A percentile compares a stretch with the other conserved stretches of the same genome.
Conservation (phyloP, 2,329 filamentous ascomycete genomes). For the Pyricularia pennisetigena region DNA sequence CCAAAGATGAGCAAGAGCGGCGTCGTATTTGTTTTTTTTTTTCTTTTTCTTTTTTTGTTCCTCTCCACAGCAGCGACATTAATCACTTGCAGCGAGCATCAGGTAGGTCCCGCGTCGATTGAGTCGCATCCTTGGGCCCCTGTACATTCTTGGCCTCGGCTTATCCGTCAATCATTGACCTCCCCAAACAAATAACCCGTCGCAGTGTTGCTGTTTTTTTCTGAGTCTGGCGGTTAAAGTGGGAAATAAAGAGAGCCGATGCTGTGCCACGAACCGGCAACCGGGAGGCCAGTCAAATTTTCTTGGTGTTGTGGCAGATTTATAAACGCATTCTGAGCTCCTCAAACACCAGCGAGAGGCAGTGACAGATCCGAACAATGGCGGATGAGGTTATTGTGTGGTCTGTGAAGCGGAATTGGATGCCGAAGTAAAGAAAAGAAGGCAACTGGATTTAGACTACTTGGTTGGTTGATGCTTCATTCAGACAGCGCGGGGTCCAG, state of each 20-base stretch:
- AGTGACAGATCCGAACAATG: background rate
- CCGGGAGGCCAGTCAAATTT: background rate
- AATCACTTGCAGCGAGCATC: background rate
- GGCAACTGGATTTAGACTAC: background rate
- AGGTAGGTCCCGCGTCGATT: background rate
- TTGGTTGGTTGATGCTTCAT: too few species aligned
- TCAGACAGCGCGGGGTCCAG: too few species aligned
- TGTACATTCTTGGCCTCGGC: background rate
- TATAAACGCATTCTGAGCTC: background rate
- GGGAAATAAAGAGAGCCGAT: background rate
- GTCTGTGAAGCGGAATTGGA: background rate
- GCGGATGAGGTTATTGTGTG: background rate
- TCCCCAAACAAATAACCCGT: background rate
- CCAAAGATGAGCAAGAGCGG: background rate
- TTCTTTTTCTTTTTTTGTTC: too few species aligned
- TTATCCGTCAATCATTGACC: background rate
- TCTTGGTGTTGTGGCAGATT: background rate
- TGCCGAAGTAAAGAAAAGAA: background rate
- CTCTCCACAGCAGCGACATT: background rate
- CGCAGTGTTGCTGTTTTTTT: background rate
- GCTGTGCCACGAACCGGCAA: background rate
- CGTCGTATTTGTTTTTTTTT: too few species aligned
- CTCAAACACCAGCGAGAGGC: background rate
- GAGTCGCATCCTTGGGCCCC: background rate
- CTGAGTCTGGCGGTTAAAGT: background rate